Percentiles rank a stretch among this genome's conserved stretches.
phyloP scores from a whole-genome alignment of 2,329 filamentous ascomycete genomes.

The Cladosporium colombiae region DNA sequence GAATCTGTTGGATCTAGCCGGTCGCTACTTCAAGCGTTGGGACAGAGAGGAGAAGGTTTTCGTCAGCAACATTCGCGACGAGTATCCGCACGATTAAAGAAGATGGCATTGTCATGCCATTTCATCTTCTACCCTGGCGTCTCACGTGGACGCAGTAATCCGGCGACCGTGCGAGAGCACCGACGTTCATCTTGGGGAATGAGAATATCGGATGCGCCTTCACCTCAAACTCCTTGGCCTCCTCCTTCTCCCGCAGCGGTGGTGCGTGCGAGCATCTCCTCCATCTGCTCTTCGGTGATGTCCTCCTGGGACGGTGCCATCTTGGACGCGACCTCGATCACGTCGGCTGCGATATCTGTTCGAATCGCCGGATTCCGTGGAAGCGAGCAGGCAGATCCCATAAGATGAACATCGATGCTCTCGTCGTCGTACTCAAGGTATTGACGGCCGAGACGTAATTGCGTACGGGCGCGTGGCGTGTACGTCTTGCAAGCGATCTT shows the following conservation, averaged over 20 bases:
- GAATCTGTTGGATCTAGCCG: constrained; percentile 67
- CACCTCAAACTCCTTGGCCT: constrained; percentile 25
- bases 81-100: constrained; percentile 79
- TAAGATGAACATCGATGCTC: too few relatives aligned
- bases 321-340: constrained; percentile 6
- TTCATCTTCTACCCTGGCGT: too few relatives aligned
- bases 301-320: constrained; percentile 39
- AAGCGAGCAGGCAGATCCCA: constrained; percentile 11
- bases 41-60: constrained; percentile 67
- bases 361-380: constrained; percentile 9
- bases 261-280: constrained; percentile 63
- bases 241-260: constrained; percentile 51
- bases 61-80: constrained; percentile 78
- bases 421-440: too few relatives aligned
- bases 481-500: too few relatives aligned
- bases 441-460: too few relatives aligned
- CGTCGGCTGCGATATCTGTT: constrained; percentile 12
- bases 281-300: constrained; percentile 64
- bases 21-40: constrained; percentile 87
- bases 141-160: too few relatives aligned
- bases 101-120: neutral
- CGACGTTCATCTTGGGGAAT: constrained; percentile 54
- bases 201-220: constrained; percentile 37
- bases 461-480: too few relatives aligned
- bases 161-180: constrained; percentile 35